Evolutionary conservation across 2,329 filamentous ascomycete species (phyloP), one percentile per base, ranked within the genome.

Genomic region (Claviceps sp.): DNA sequence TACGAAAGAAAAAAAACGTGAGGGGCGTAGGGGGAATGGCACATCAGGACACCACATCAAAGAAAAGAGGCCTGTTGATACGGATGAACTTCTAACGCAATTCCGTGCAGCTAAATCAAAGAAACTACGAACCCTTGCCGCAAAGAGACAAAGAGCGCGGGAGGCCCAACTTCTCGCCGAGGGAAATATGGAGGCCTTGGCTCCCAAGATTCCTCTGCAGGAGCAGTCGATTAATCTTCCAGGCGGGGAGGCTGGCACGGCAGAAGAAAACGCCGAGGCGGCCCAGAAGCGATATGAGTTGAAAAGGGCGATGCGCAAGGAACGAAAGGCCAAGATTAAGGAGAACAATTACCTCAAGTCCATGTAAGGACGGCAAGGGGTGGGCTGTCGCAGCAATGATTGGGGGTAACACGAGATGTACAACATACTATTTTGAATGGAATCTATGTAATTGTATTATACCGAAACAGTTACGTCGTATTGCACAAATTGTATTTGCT

Each of bases 281-380:
- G 68, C 64, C 9, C 61, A 66, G 34, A 72, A 78, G 63, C 74
- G 85, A 63, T 73, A 76, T 56, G 79, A 82, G 60, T 71, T 90
- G 61, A 84, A 75, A 58, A 78, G 75, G 69, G 82, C 81, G 37
- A 82, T 89, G 85, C 78, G 87, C 62, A 78, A 78, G 65, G 85
- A 89, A 72, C 75, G 87, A 64, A 80, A 84, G 69, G 79, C 78
- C 54, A 79, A 76, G 69, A 93, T 93, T 63, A 91, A 90, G 79
- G 87, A 93, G 74, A 71, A 70, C 64, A 93, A 93, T 71, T 93
- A 89, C 76, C 78, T 93, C 69, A 87, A 85, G 77, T 79, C 81
- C 44, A 88, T 90, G 85, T 81, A 74, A 52, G 18, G 11, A 38
- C 2, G 34, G 22, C 2, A 8, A 42, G 11, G 4, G 41, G 18